These are phyloP conservation scores for Suillus occidentalis DNA, from an alignment of 768 basidiomycete species.

Conservation along the genomic window DNA sequence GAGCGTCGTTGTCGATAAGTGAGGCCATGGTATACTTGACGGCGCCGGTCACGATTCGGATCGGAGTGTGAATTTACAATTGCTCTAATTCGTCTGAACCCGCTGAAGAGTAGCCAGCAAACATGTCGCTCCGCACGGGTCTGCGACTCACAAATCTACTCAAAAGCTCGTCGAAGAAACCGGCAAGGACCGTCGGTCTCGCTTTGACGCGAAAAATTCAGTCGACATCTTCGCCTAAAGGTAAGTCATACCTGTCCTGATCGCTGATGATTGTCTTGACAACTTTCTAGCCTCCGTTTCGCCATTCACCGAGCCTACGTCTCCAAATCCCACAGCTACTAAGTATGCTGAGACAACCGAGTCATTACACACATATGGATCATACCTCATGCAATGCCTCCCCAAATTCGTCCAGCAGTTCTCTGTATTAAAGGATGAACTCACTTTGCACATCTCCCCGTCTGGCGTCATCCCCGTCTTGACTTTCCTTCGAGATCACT, in stretches of 20 bases:
- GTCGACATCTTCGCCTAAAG: conserved; percentile 47
- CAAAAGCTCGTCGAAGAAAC: conserved; percentile 39
- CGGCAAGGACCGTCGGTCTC: conserved; percentile 24
- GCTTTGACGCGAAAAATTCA: conserved; percentile 45
- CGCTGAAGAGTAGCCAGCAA: conserved; percentile 14
- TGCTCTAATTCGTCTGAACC: conserved; percentile 16
- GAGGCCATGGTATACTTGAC: conserved; percentile 24
- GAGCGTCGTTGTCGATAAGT: conserved; percentile 13
- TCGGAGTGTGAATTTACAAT: conserved; percentile 9
- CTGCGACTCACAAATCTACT: conserved; percentile 45
- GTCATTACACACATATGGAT: conserved; percentile 86
- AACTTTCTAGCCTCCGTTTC: conserved; percentile 54
- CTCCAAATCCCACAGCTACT: conserved; percentile 79
- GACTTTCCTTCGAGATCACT: conserved; percentile 92
- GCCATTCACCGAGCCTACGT: conserved; percentile 88
- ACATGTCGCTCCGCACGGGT: conserved; percentile 49
- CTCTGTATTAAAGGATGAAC: conserved; percentile 94
- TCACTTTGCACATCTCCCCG: conserved; percentile 86
- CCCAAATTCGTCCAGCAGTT: conserved; percentile 99
- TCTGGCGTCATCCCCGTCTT: conserved; percentile 80
- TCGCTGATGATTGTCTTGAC: conserved; percentile 12
- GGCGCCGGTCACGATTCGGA: conserved; percentile 7
- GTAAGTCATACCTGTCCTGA: conserved; percentile 32
- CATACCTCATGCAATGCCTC: conserved; percentile 89
- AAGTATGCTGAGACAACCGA: conserved; percentile 73